Base-by-base conservation (phyloP, 2,329 filamentous ascomycete genomes). In the Neophaeococcomyces mojaviensis region DNA sequence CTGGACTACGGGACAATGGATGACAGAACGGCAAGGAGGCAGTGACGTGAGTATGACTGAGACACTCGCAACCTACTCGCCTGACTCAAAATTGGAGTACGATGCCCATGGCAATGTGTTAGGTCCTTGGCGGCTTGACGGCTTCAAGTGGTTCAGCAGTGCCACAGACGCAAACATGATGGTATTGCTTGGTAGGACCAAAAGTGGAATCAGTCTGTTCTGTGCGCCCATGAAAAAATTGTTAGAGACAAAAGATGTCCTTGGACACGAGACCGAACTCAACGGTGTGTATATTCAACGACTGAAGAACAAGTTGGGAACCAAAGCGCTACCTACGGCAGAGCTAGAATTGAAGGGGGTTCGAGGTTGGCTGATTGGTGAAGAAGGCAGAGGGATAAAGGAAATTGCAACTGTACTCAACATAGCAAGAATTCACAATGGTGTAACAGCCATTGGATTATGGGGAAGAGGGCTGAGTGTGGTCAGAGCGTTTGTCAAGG, bases 91-190 rank as follows among this genome's bases (percentile, higher is more conserved):
- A 18, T 20, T 15, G 51, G 50, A 19, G 13, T 39, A 16, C 20
- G 52, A 44, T 24, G 47, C 33, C 16, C 50, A 61, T 31, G 57
- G 58, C n/a, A 42, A 55, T 33, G 64, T 62, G 4, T 61, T 82
- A 0, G 79, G 80, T 0, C 76, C 77, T 0, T 66, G 64, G 43
- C 44, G 61, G 4, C 72, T 86, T 48, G 71, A 69, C 71, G 83
- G 83, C 0, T 85, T 85, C 69, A 86, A 86, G 56, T 86, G 81
- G 74, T 84, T 85, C 64, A 81, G 76, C 31, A 79, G 73, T 2
- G 81, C 81, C 0, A 83, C 79, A 0, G 80, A 84, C 58, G 74
- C 75, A 0, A 68, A 79, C 44, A 81, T 83, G 77, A 68, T 77
- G 0, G 67, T 86, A 6, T 63, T 84, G 2, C 74, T 86, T 7